Evolutionary conservation across 805 yeast species (phyloP).

Genomic region (Komagataella phaffii): DNA sequence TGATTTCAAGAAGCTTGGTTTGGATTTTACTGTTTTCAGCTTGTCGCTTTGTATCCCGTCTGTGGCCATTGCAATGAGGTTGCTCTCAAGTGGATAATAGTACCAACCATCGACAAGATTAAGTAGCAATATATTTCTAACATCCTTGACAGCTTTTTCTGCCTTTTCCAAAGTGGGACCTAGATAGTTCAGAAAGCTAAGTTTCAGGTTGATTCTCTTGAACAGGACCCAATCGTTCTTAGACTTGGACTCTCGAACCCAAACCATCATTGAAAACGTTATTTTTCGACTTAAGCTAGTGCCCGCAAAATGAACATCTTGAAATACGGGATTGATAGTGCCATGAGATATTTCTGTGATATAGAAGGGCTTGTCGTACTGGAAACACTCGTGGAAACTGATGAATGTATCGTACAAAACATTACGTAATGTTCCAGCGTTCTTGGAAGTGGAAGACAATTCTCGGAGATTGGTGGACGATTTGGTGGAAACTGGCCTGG

Average conservation of each 20-base stretch:
- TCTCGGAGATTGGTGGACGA: slow-evolving; percentile 14
- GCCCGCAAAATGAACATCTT: slow-evolving; percentile 12
- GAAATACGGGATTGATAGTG: slow-evolving; percentile 16
- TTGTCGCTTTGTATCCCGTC: background rate
- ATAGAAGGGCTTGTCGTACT: slow-evolving; percentile 14
- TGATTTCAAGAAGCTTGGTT: background rate
- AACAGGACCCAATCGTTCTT: slow-evolving; percentile 12
- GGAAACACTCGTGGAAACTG: slow-evolving; percentile 17
- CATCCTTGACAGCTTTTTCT: slow-evolving; percentile 6
- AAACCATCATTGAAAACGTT: slow-evolving; percentile 8
- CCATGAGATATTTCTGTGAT: slow-evolving; percentile 19
- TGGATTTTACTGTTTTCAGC: background rate
- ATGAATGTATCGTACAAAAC: slow-evolving; percentile 19
- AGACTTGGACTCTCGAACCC: slow-evolving; percentile 5
- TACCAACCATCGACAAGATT: slow-evolving; percentile 20
- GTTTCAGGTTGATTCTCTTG: slow-evolving; percentile 11
- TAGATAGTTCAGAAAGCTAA: slow-evolving; percentile 17
- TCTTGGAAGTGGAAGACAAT: slow-evolving; percentile 3
- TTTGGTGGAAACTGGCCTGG: slow-evolving; percentile 14
- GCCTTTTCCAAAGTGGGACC: slow-evolving; percentile 15
- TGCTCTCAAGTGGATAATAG: background rate
- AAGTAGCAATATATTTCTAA: slow-evolving; percentile 13
- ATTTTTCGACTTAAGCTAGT: slow-evolving; percentile 2
- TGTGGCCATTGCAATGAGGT: slow-evolving; percentile 4
- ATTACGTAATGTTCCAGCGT: background rate